These are phyloP conservation scores for Aphanomyces invadans DNA, from an alignment of 352 stramenopile species.

Conservation along the genomic window DNA sequence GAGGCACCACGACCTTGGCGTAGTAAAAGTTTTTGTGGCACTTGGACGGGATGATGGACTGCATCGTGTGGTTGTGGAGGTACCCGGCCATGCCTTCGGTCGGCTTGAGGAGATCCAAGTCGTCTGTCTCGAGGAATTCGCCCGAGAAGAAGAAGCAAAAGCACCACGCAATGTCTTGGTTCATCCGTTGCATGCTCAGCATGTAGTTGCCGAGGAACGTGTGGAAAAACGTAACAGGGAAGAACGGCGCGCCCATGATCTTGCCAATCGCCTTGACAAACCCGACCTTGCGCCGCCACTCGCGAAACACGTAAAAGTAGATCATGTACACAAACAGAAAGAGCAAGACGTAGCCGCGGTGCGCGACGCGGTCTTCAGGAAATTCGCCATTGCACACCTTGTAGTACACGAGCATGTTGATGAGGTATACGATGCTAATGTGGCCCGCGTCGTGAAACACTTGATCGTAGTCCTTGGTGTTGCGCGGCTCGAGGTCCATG, in stretches of 20 bases:
- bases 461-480: slow-evolving; percentile 72
- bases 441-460: slow-evolving; percentile 95
- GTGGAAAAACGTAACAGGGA: slow-evolving; percentile 91
- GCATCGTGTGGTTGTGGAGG: slow-evolving; percentile 23
- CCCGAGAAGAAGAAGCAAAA: slow-evolving; percentile 92
- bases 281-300: slow-evolving; percentile 68
- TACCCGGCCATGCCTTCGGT: slow-evolving; percentile 44
- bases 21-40: slow-evolving; percentile 80
- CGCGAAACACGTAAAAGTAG: slow-evolving; percentile 89
- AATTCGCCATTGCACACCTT: slow-evolving; percentile 90
- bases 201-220: slow-evolving; percentile 86
- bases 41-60: slow-evolving; percentile 19
- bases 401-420: slow-evolving; percentile 95
- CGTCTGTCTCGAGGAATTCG: slow-evolving; percentile 73
- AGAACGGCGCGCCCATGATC: slow-evolving; percentile 86
- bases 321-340: slow-evolving; percentile 89
- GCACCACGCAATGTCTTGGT: slow-evolving; percentile 88
- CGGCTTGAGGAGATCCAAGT: slow-evolving; percentile 25
- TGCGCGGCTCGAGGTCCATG: slow-evolving; percentile 88
- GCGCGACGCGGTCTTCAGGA: slow-evolving; percentile 48
- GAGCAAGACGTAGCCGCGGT: slow-evolving; percentile 88
- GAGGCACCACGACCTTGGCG: slow-evolving; percentile 89
- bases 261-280: slow-evolving; percentile 84
- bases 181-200: slow-evolving; percentile 78
- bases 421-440: slow-evolving; percentile 93